phyloP scores from a whole-genome alignment of 1,284 basidiomycete species.

The Meripilus lineatus region DNA sequence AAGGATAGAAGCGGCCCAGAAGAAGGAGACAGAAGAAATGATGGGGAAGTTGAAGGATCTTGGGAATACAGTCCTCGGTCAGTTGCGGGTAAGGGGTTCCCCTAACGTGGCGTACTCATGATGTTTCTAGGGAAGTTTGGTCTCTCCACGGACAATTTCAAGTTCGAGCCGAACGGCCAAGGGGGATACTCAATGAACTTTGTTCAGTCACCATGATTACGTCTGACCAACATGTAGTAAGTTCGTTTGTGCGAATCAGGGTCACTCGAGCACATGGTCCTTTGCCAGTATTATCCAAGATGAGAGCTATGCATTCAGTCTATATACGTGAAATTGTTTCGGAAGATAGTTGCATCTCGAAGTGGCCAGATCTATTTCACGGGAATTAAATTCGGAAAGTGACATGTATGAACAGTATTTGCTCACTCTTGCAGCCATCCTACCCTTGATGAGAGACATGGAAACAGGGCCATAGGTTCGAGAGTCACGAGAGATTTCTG shows the following conservation, averaged over 20 bases:
- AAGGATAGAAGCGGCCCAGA: constrained; percentile 70
- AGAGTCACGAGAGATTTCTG: constrained; percentile 81
- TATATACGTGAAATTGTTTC: constrained; percentile 22
- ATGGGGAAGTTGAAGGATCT: constrained; percentile 88
- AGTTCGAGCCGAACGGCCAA: constrained; percentile 87
- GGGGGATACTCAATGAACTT: constrained; percentile 96
- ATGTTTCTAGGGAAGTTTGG: constrained; percentile 69
- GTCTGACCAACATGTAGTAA: not conserved
- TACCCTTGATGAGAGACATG: constrained; percentile 76
- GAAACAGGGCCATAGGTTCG: constrained; percentile 90
- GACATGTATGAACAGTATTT: constrained; percentile 4
- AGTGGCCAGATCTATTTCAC: constrained; percentile 19
- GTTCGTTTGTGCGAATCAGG: not conserved
- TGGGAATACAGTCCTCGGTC: constrained; percentile 89
- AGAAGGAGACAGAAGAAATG: constrained; percentile 91
- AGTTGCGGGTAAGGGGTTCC: constrained; percentile 14
- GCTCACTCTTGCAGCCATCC: constrained; percentile 71
- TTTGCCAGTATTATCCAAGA: no score
- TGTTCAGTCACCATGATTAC: constrained; percentile 35
- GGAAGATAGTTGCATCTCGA: constrained; percentile 15
- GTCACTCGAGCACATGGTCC: not conserved
- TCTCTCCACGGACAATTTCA: constrained; percentile 89
- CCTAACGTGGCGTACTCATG: not conserved
- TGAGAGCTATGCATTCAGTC: no score
- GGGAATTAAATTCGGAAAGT: not conserved